Evolutionary conservation across 805 yeast species (phyloP), one percentile per base, ranked within the genome.

Genomic region (Alloascoidea africana): DNA sequence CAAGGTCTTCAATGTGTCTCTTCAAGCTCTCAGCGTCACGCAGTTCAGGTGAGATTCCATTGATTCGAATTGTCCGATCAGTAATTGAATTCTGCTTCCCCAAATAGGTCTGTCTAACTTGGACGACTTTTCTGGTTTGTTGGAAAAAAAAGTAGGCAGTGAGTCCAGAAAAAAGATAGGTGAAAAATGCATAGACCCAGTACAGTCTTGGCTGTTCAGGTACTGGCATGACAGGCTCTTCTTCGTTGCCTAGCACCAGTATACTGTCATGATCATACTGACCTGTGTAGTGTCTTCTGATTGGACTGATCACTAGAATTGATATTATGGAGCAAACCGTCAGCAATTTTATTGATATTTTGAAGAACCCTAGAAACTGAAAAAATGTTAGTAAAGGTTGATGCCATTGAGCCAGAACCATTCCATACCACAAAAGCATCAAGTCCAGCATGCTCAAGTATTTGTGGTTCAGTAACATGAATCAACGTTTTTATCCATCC

Each of bases 31-130:
- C 65, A 46, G 76, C 86, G 40, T 73, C 76, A 38, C 96, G 65
- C 33, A 87, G 58, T 35, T 77, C 75, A 0, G 82, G 77, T 0
- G 97, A 96, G 3, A 89, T 84, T 0, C 97, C 97, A 30, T 89
- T 75, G 11, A 89, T 54, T 41, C 89, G 63, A 33, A 91, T 77
- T 1, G 97, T 91, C 52, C 95, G 67, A 62, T 89, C 97, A 0
- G 97, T 85, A 41, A 89, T 68, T 5, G 94, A 77, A 51, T 80
- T 80, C 53, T 87, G 96, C 44, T 68, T 70, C 0, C 97, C 96
- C 44, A 89, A 61, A 50, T 82, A 80, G 37, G 59, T 60, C 56
- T 89, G 97, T 44, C 97, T 70, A 46, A 81, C 78, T 37, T 65
- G 60, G 18, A 89, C 83, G 27, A 89, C 83, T 42, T 72, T 68